Base-by-base conservation (phyloP, 352 stramenopile genomes). In the Globisporangium parvum region DNA sequence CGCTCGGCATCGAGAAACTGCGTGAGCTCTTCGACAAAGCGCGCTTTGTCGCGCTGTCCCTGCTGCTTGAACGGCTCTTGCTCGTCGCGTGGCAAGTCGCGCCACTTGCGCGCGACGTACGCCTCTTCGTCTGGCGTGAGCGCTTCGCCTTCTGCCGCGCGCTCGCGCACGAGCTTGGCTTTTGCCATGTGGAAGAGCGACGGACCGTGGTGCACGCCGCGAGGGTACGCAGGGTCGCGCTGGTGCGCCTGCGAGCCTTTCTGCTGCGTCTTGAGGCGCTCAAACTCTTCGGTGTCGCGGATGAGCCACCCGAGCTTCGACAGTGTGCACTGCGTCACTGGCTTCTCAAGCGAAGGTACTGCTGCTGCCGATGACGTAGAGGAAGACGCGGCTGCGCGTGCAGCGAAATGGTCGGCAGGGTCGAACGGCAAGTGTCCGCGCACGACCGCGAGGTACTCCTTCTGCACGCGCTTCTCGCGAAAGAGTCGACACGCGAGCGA, bases 381-480 rank as follows among this genome's bases (percentile, higher is more conserved):
- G n/a, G 42, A 47, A 5, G 47, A 18, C 15, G 21, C 50, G 6
- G 20, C 31, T 20, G 62, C 55, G 53, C 52, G 50, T 11, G 17
- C 11, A 9, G 47, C 24, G 23, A 53, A 51, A 45, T 53, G 39
- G 14, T 86, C 65, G 11, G 51, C 58, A 17, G 80, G 76, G 31
- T 87, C 57, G 47, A 87, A 80, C 3, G 78, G 72, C 23, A 95
- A 44, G 49, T 90, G 75, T 6, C 86, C 87, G 9, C 71, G 69
- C 21, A 96, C 77, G 21, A 96, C 63, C 0, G 87, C 86, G 33
- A 96, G 62, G 65, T 96, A 96, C 48, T 88, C 72, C 47, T 96
- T 96, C 55, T 91, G 70, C 26, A 87, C 79, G 39, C 73, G 64
- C 56, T 93, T 88, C 50, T 92, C 72, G 9, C 78, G 73, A 48